Percentiles rank a stretch among this genome's conserved stretches.
These are phyloP conservation scores for Microascus cirrosus DNA, from an alignment of 2,329 filamentous ascomycete genomes.

Conservation along the genomic window DNA sequence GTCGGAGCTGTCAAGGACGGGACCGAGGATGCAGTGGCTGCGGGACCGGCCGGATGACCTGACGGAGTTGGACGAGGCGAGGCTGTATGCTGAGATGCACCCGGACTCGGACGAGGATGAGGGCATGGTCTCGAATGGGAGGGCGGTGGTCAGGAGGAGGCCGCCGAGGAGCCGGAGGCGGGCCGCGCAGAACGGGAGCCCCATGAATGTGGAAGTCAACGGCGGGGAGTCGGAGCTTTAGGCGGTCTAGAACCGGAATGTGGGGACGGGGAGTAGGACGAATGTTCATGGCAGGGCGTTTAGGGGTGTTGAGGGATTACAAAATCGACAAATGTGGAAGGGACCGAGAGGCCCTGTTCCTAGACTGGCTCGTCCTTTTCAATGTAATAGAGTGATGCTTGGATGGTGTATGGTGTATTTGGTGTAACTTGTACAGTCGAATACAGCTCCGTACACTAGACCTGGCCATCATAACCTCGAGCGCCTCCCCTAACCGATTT, in stretches of 20 bases:
- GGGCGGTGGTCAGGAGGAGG: background rate
- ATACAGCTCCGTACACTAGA: background rate
- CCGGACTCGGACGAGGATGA: constrained; percentile 47
- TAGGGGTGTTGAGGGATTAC: constrained; percentile 1
- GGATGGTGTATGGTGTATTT: background rate
- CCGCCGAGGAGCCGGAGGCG: background rate
- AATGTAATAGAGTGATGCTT: background rate
- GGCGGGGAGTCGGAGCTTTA: constrained; percentile 5
- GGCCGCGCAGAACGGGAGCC: constrained; percentile 3
- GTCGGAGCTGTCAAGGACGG: constrained; percentile 77
- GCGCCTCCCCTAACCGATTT: background rate
- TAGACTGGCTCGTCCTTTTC: background rate
- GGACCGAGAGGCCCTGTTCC: background rate
- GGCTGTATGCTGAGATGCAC: constrained; percentile 38
- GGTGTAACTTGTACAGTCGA: background rate
- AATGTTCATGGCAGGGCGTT: constrained; percentile 4
- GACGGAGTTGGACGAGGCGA: constrained; percentile 73
- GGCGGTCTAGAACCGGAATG: background rate
- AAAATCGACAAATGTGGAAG: background rate
- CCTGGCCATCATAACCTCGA: background rate
- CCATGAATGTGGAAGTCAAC: constrained; percentile 5
- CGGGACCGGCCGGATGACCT: constrained; percentile 72
- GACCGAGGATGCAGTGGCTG: constrained; percentile 95
- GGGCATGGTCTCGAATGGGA: constrained; percentile 2
- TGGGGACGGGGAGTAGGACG: background rate